Percentiles rank a stretch among this genome's conserved stretches.
phyloP scores from a whole-genome alignment of 495 filamentous ascomycete species.

The Aspergillus coremiiformis region DNA sequence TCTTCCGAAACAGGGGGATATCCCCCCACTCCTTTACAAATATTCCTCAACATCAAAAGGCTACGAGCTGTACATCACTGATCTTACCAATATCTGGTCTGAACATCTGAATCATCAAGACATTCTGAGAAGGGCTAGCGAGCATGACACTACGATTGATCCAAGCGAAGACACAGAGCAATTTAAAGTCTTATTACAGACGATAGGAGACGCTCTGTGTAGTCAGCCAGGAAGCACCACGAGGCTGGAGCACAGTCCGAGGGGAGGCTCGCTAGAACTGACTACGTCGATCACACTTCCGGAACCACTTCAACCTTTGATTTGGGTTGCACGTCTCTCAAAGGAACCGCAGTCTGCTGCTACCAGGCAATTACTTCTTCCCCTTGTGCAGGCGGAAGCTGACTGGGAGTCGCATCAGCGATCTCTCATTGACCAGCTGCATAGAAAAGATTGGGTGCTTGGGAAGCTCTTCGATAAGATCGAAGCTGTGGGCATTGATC shows the following conservation, averaged over 20 bases:
- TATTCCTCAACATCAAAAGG: constrained; percentile 41
- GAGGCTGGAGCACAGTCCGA: constrained; percentile 20
- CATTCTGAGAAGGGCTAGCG: constrained; percentile 59
- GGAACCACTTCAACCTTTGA: constrained; percentile 56
- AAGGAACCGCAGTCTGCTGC: constrained; percentile 47
- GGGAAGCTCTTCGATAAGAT: constrained; percentile 69
- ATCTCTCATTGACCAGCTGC: constrained; percentile 51
- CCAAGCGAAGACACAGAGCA: constrained; percentile 70
- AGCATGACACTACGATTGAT: constrained; percentile 72
- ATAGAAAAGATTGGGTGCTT: constrained; percentile 75
- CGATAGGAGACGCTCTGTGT: constrained; percentile 58
- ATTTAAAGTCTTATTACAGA: constrained; percentile 61
- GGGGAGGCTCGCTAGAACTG: constrained; percentile 43
- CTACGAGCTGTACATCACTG: constrained; percentile 73
- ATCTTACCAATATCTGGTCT: constrained; percentile 79
- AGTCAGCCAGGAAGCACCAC: constrained; percentile 29
- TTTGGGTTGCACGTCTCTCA: constrained; percentile 57
- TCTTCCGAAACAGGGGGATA: constrained; percentile 8
- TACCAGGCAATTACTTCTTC: constrained; percentile 58
- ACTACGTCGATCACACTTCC: constrained; percentile 56
- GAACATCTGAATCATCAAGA: constrained; percentile 56
- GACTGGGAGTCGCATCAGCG: constrained; percentile 42
- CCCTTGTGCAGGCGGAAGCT: constrained; percentile 55
- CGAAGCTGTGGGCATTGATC: constrained; percentile 58
- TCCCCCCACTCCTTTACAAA: constrained; percentile 51